These are phyloP conservation scores for Babesia gibsoni DNA, from an alignment of 169 alveolate species.

Conservation along the genomic window DNA sequence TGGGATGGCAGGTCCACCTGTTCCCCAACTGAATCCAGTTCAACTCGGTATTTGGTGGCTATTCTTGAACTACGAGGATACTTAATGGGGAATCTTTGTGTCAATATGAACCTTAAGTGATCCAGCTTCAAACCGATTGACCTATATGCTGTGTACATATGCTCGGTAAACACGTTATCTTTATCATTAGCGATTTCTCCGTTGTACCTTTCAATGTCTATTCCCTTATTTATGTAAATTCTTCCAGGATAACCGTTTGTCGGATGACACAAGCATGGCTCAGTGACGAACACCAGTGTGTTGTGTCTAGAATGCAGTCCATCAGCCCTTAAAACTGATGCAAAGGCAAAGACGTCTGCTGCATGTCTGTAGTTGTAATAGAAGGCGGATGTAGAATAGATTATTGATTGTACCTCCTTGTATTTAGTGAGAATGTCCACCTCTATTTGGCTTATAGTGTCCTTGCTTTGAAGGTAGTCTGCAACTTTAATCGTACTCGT, in stretches of 20 bases:
- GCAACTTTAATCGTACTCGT: background rate
- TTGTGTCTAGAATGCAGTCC: constrained; percentile 38
- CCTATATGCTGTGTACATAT: constrained; percentile 24
- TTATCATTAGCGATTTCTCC: constrained; percentile 27
- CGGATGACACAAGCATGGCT: constrained; percentile 60
- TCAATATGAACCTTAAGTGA: constrained; percentile 40
- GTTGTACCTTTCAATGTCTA: constrained; percentile 14
- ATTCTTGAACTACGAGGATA: constrained; percentile 45
- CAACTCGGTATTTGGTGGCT: constrained; percentile 14
- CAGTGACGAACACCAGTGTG: constrained; percentile 21
- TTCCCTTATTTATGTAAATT: constrained; percentile 33
- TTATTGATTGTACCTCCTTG: constrained; percentile 57
- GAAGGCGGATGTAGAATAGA: constrained; percentile 70
- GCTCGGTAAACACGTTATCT: constrained; percentile 25
- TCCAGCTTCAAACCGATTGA: constrained; percentile 11
- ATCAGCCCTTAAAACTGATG: constrained; percentile 4
- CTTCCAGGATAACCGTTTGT: constrained; percentile 45
- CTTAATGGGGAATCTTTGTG: constrained; percentile 53
- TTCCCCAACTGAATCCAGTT: background rate
- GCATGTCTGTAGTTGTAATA: constrained; percentile 75
- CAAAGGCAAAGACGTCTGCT: constrained; percentile 54
- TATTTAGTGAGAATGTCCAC: constrained; percentile 42
- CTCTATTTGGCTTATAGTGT: background rate
- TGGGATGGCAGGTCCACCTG: constrained; percentile 49
- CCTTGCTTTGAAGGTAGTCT: background rate